Base-by-base conservation (phyloP, 345 rosid genomes). In the Pistacia vera region DNA sequence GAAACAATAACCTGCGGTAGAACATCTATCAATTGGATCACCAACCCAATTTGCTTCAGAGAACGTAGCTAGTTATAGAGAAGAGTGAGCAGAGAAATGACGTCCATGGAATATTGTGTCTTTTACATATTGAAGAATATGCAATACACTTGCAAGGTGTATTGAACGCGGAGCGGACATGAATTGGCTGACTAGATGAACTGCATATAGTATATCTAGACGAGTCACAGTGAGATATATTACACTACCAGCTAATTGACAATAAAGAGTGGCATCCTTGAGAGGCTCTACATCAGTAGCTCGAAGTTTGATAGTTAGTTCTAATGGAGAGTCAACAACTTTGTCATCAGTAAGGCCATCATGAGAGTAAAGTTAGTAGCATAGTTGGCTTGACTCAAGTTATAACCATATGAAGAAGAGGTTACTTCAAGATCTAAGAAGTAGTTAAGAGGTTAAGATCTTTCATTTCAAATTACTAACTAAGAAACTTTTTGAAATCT, bases 151-250 rank as follows among this genome's bases (percentile, higher is more conserved):
- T 5, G 4, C 20, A 55, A 4, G 25, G n/a, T 73, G 76, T 2
- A 58, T 13, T 1, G 57, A 35, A 9, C 56, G 10, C 3, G 65
- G 70, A 8, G 25, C 10, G 2, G 2, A 2, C 82, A 68, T 74
- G 35, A 74, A 79, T 18, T 79, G 48, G 30, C 62, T 33, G 1
- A 77, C 8, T 0, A n/a, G 4, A n/a, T 70, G 35, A 14, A 62
- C 30, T 11, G 30, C 30, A 54, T 68, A 61, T 0, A 55, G 3
- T 11, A 79, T 33, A 16, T 74, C 56, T 28, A 20, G 65, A 2
- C 28, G 6, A 1, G 75, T 61, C 22, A 72, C 48, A n/a, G 49
- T 74, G 0, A 79, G 30, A 30, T 79, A 74, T 0, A 79, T 57
- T 2, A 74, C 12, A 18, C 63, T 49, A 1, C 77, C 75, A 9